Conservation (phyloP, 2,329 filamentous ascomycete genomes). For the Epichloe uncinata region DNA sequence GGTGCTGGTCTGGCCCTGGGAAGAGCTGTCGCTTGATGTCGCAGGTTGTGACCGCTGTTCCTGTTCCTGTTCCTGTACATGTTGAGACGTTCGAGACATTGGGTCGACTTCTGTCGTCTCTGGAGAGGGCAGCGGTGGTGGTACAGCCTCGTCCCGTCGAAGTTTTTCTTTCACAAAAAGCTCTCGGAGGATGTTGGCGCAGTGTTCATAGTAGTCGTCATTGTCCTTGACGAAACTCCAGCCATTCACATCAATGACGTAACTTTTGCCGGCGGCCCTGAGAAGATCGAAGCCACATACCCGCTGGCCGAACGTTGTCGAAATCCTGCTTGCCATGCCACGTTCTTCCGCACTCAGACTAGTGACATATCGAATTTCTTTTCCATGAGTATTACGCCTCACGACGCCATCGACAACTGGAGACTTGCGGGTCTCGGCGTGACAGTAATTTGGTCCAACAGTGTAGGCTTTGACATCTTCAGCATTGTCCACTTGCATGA, state of each 20-base stretch:
- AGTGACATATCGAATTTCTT: slow-evolving; percentile 92
- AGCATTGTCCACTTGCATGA: slow-evolving; percentile 89
- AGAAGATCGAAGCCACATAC: slow-evolving; percentile 95
- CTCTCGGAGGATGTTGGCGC: slow-evolving; percentile 70
- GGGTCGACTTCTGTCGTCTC: slow-evolving; percentile 30
- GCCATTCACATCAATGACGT: slow-evolving; percentile 96
- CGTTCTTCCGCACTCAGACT: slow-evolving; percentile 68
- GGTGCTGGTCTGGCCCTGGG: slow-evolving; percentile 10
- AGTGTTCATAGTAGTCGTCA: slow-evolving; percentile 93
- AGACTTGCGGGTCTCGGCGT: slow-evolving; percentile 93
- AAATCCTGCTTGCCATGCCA: slow-evolving; percentile 78
- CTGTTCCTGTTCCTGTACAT: slow-evolving; percentile 21
- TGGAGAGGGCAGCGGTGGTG: slow-evolving; percentile 38
- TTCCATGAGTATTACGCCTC: slow-evolving; percentile 89
- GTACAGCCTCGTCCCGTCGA: slow-evolving; percentile 46
- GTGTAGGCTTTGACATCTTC: slow-evolving; percentile 99
- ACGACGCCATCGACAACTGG: slow-evolving; percentile 95
- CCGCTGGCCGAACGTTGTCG: slow-evolving; percentile 80
- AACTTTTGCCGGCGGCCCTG: slow-evolving; percentile 78
- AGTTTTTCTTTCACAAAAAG: slow-evolving; percentile 76
- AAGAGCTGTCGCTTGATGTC: slow-evolving; percentile 15
- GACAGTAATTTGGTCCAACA: slow-evolving; percentile 83
- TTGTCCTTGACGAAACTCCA: slow-evolving; percentile 99
- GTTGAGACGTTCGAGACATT: slow-evolving; percentile 19
- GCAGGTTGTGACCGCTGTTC: slow-evolving; percentile 17